Evolutionary conservation across 176 grass and related monocot genomes (phyloP).

Genomic region (Cenchrus fungigraminus): DNA sequence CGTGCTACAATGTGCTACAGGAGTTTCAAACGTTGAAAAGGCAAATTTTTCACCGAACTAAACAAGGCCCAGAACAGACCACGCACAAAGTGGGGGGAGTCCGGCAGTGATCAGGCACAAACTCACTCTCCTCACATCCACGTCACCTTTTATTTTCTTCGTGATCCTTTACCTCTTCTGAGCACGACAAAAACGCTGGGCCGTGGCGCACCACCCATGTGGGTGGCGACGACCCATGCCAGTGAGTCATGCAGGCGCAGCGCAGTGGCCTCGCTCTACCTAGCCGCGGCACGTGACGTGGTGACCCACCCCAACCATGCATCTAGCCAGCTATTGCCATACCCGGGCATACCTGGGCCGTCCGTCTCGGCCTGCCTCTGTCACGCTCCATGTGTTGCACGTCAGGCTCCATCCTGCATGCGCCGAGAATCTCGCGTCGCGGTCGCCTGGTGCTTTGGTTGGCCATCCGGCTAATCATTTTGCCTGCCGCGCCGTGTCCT

Average conservation of each 20-base stretch:
- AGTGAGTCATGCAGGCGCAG: constrained; percentile 9
- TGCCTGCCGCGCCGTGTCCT: not conserved
- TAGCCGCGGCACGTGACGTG: not conserved
- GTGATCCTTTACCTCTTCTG: not conserved
- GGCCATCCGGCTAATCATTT: not conserved
- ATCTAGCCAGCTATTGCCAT: not conserved
- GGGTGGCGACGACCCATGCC: not conserved
- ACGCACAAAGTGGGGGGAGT: not conserved
- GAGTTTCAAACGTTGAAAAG: too few relatives aligned
- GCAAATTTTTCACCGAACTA: too few relatives aligned
- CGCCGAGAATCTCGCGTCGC: not conserved
- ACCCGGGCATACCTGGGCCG: not conserved
- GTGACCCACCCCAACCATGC: not conserved
- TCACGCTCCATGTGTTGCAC: constrained; percentile 8
- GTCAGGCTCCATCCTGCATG: not conserved
- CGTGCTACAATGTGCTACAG: too few relatives aligned
- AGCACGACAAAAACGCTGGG: not conserved
- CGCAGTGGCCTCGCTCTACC: not conserved
- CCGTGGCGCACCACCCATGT: not conserved
- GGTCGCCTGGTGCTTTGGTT: not conserved
- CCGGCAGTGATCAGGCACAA: not conserved
- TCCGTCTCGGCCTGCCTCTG: not conserved
- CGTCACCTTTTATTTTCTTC: not conserved
- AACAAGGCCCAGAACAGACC: not conserved
- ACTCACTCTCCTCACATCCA: not conserved